Base-by-base conservation (phyloP, 176 grass and related monocot genomes). In the Phoenix dactylifera region DNA sequence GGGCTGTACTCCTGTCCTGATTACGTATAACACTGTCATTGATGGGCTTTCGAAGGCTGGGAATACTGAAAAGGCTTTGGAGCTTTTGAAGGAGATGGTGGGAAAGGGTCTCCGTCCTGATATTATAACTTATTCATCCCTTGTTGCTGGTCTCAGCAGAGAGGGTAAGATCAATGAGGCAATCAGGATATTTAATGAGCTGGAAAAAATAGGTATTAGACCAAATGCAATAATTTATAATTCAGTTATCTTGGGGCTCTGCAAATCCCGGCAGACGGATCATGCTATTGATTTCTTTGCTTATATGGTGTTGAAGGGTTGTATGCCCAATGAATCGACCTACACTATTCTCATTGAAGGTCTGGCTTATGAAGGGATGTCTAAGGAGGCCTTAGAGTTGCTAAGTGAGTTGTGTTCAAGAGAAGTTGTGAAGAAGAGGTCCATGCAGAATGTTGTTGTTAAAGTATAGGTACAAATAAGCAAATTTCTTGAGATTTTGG, bases 71-170 rank as follows among this genome's bases (percentile, higher is more conserved):
- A 66, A 71, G 15, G 83, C 82, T 16, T 60, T 86, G 26, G 82
- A 80, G 68, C 39, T 90, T 62, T 77, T 86, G 60, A 90, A 82
- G 74, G 87, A 86, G 68, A 86, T 90, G 82, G 56, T 71, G 16
- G 60, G 54, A 15, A 86, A 80, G 78, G 87, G 87, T 26, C 81
- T 86, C 65, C 68, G 26, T 28, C 59, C 87, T 5, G 82, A 86
- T 54, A 63, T 79, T 29, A 70, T 74, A 72, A 83, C 85, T n/a
- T 90, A 76, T 63, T 69, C 80, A 44, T 66, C 80, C 17, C 29
- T 90, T n/a, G 65, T 63, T 55, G 64, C 60, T 44, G 71, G 32
- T 73, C 75, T 79, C 35, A 72, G 72, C 63, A 78, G 77, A 32
- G 87, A 79, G 58, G 79, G 56, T 51, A 90, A 57, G 60, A 63